Evolutionary conservation across 2,329 filamentous ascomycete species (phyloP).

Genomic region (Cordyceps javanica): DNA sequence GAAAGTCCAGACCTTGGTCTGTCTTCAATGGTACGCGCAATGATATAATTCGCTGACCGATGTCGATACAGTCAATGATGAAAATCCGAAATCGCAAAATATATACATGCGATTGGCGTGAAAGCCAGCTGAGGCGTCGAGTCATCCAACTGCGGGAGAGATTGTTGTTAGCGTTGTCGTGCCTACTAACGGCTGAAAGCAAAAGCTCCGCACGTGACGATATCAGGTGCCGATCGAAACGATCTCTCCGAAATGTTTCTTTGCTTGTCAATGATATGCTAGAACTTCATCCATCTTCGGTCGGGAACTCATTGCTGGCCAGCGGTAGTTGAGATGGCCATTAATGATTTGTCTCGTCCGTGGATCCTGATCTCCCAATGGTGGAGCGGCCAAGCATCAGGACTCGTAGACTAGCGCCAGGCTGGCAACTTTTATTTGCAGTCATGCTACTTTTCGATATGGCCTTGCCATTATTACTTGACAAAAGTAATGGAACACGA

Average conservation of each 20-base stretch:
- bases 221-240: background rate
- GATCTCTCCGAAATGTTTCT: background rate
- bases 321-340: background rate
- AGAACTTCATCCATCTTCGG: background rate
- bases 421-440: too few relatives aligned
- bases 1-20: background rate
- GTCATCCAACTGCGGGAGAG: background rate
- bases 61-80: background rate
- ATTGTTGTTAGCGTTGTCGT: background rate
- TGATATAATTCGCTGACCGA: background rate
- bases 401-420: background rate
- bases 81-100: background rate
- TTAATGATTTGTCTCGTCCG: background rate
- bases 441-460: background rate
- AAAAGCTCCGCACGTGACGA: slow-evolving; percentile 6
- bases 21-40: background rate
- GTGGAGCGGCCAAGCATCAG: background rate
- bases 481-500: background rate
- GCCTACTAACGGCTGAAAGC: too few relatives aligned
- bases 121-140: background rate
- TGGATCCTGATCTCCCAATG: background rate
- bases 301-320: background rate
- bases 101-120: background rate
- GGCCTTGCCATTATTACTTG: background rate
- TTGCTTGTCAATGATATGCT: background rate